Base-by-base conservation (phyloP, 164 flowering plant species). In the Vitis amurensis region DNA sequence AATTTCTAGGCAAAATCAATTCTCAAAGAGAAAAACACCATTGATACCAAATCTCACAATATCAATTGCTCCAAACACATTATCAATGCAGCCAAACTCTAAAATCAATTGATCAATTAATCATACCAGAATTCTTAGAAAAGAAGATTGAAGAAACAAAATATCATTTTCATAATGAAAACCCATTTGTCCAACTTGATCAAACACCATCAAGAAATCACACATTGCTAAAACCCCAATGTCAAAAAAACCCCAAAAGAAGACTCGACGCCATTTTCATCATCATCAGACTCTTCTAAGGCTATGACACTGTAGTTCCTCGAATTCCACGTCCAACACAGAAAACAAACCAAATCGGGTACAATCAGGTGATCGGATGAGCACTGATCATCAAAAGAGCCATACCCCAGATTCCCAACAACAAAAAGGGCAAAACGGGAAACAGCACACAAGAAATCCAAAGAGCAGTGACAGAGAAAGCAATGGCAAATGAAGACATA, bases 351-450 rank as follows among this genome's bases (percentile, higher is more conserved):
- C 27, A 61, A 66, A 71, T 59, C 44, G 44, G 44, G 44, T 3
- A 37, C 44, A 37, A 37, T 37, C 44, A 37, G 44, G 44, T 37
- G 44, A 37, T 37, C 44, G 5, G 44, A 37, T 37, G 44, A 37
- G 27, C 7, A 19, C 63, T 66, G 68, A 47, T 72, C 73, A 66
- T 59, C 69, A 29, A 77, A 78, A 49, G 44, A 55, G 68, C 56
- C 63, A 64, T 67, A 77, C 60, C 79, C 79, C 81, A 74, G 11
- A 68, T 68, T 72, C 66, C 76, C 74, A 74, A 37, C 5, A 37
- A 37, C 44, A 37, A 37, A 37, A 37, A 37, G 44, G 44, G 6
- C 44, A 37, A 37, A 37, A 37, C 2, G 44, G 44, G 44, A 37
- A 37, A 37, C 44, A 4, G 7, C 44, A 37, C 6, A 37, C 44